These are phyloP conservation scores for Paradendryphiella salina DNA, from an alignment of 2,329 filamentous ascomycete genomes.

Conservation along the genomic window DNA sequence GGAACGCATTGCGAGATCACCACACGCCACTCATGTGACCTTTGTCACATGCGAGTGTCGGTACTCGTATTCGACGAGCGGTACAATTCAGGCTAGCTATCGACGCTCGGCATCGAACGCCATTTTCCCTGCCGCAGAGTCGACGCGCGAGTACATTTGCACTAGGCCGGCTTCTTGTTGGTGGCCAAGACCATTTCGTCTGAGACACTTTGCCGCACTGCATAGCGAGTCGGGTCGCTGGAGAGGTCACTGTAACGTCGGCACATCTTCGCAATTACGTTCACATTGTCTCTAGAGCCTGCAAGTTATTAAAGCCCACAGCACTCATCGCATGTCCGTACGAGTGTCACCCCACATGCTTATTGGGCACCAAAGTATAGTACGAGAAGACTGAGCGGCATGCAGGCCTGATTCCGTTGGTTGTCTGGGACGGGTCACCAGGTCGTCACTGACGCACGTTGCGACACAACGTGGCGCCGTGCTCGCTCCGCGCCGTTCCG, in stretches of 20 bases:
- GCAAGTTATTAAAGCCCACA: not conserved
- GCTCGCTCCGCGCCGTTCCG: slow-evolving; percentile 10
- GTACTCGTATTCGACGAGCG: slow-evolving; percentile 6
- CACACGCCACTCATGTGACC: slow-evolving; percentile 21
- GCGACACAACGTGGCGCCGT: slow-evolving; percentile 15
- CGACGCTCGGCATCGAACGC: slow-evolving; percentile 6
- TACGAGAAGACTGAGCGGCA: slow-evolving; percentile 1
- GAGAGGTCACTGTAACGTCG: slow-evolving; percentile 6
- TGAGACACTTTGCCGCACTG: slow-evolving; percentile 21
- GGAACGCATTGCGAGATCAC: not conserved
- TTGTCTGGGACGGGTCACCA: slow-evolving; percentile 1
- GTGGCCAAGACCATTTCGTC: slow-evolving; percentile 9
- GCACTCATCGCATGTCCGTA: slow-evolving; percentile 3
- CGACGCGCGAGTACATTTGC: not conserved
- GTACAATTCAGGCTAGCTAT: slow-evolving; percentile 2
- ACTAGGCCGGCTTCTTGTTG: slow-evolving; percentile 4
- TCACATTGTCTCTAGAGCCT: slow-evolving; percentile 8
- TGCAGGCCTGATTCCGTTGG: slow-evolving; percentile 2
- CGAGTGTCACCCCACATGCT: slow-evolving; percentile 2
- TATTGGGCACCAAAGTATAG: slow-evolving; percentile 12
- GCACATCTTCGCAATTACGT: slow-evolving; percentile 8
- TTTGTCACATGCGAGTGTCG: slow-evolving; percentile 19
- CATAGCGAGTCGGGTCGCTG: slow-evolving; percentile 11
- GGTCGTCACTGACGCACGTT: slow-evolving; percentile 1
- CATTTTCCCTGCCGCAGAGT: slow-evolving; percentile 8